Evolutionary conservation across 2,329 filamentous ascomycete species (phyloP), one percentile per base, ranked within the genome.

Genomic region (Aspergillus sojae): DNA sequence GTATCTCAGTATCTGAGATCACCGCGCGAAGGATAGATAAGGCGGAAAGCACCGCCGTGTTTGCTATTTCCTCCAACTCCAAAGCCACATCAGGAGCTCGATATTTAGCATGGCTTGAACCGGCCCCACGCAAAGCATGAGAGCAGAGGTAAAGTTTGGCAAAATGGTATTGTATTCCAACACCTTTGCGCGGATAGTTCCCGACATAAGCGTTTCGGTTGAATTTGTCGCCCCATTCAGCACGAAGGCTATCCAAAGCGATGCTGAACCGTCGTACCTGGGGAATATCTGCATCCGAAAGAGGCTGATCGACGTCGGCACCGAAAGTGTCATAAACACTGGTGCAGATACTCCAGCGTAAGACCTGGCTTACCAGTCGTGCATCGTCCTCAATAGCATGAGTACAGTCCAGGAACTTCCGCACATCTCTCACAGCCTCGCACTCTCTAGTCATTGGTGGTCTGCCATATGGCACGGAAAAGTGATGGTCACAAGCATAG

Each of bases 111-210:
- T 41, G 12, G 3, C 36, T 57, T 7, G 54, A 57, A 6, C 62
- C 61, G 0, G 64, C 53, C 5, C 80, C 78, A 10, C 80, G 76
- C 28, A 83, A 74, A 19, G 79, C 79, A 61, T 82, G 79, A 1
- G 81, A 82, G 55, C 79, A 79, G 6, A 83, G 73, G 54, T 83
- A 79, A 4, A 84, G 72, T 60, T 81, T 78, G 10, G 80, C 81
- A 68, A 82, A 83, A 61, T 83, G 75, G 58, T 78, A 81, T 65
- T 83, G 79, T 41, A 83, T 71, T 6, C 72, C 73, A 10, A 82
- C 80, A 2, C 81, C 81, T 65, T 82, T 82, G 32, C 75, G 71
- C 0, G 81, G 81, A 65, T 81, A 83, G 21, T 78, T 75, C 9
- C 78, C 76, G 5, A 83, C 75, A 53, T 79, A 74, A 34, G 73